Conservation (phyloP, 1,284 basidiomycete species). For the Puccinia polysora region DNA sequence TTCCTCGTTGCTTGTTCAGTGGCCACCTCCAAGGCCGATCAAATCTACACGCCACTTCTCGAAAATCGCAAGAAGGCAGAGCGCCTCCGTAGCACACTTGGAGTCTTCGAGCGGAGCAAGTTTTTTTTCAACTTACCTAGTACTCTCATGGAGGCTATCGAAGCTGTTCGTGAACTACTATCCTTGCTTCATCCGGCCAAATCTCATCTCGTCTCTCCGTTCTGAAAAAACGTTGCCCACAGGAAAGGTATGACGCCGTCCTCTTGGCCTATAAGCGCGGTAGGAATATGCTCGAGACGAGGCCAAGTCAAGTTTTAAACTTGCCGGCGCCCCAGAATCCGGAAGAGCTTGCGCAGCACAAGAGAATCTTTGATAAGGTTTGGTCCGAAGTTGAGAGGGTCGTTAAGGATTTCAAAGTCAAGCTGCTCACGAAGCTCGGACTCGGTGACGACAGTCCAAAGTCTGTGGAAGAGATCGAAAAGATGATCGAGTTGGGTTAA, state of each 20-base stretch:
- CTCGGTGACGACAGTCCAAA: conserved; percentile 61
- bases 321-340: conserved; percentile 57
- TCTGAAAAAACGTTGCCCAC: not conserved
- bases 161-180: conserved; percentile 62
- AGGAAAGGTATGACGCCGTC: conserved; percentile 89
- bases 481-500: conserved; percentile 82
- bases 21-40: conserved; percentile 82
- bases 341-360: conserved; percentile 69
- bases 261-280: conserved; percentile 97
- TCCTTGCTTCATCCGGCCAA: not conserved
- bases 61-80: conserved; percentile 93
- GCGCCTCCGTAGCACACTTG: conserved; percentile 83
- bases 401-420: conserved; percentile 81
- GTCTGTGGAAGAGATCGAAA: conserved; percentile 91
- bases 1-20: conserved; percentile 60
- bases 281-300: conserved; percentile 78
- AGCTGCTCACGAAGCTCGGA: conserved; percentile 71
- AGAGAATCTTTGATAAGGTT: conserved; percentile 88
- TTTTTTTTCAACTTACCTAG: conserved; percentile 98
- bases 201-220: too few relatives aligned
- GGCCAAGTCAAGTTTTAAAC: conserved; percentile 71
- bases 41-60: conserved; percentile 90
- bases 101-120: conserved; percentile 92
- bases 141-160: conserved; percentile 81
- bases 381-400: conserved; percentile 93